Evolutionary conservation across 768 basidiomycete species (phyloP), one percentile per base, ranked within the genome.

Genomic region (Trametes meyenii): DNA sequence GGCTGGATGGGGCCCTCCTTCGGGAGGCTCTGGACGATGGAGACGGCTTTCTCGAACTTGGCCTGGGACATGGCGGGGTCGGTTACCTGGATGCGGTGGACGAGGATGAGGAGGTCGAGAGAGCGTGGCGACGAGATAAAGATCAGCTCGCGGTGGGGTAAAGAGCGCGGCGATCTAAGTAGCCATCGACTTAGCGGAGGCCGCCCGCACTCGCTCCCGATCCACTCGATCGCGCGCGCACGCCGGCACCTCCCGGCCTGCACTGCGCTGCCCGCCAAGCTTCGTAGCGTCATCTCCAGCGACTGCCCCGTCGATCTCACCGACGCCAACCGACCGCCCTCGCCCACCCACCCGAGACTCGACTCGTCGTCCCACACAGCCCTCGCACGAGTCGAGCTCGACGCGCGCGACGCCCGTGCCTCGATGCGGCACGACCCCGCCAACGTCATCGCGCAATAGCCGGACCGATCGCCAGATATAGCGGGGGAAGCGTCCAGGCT

Each of bases 1-100:
- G 92, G 92, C 79, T 92, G 78, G 73, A 94, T 81, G 19, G 89
- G 86, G 3, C 95, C 94, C 33, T 88, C 87, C 76, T 89, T 85
- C 55, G 93, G 92, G 12, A 95, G 86, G 19, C 55, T 54, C 65
- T 82, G 75, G 50, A 92, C 81, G 75, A 93, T 89, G 16, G 66
- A 68, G 46, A 87, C 85, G 66, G 93, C 89, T 76, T 86, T 89
- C 29, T 90, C 77, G 76, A 94, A 95, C 74, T 92, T 81, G 35
- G 80, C 77, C 75, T 87, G 69, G 64, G 88, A 80, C 89, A 93
- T 90, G 74, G 69, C 68, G 59, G 50, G 39, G 16, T 42, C n/a
- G n/a, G n/a, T n/a, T n/a, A n/a, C n/a, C n/a, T n/a, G 48, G 60
- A 45, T 36, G 17, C n/a, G 61, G 29, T 59, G 42, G 33, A 29